Evolutionary conservation across 305 asterid species (phyloP).

Genomic region (Fraxinus greggii): DNA sequence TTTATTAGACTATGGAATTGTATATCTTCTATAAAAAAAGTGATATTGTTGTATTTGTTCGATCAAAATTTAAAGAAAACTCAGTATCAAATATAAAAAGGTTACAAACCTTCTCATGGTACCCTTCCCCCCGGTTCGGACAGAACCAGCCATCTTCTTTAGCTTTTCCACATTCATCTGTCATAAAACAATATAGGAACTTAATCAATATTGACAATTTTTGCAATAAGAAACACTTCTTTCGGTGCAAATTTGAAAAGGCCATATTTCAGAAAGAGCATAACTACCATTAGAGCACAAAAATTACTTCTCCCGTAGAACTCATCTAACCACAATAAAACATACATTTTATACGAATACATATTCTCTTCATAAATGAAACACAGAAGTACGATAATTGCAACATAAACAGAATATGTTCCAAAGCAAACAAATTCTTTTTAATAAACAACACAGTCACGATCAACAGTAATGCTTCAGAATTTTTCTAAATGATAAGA

Average conservation of each 20-base stretch:
- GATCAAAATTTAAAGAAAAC: not conserved
- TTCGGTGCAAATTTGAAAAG: not conserved
- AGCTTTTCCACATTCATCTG: constrained; percentile 64
- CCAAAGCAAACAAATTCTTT: not conserved
- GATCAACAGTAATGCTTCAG: not conserved
- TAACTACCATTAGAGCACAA: not conserved
- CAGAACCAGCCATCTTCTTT: constrained; percentile 79
- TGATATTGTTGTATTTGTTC: not conserved
- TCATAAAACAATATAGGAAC: not conserved
- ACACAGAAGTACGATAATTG: not conserved
- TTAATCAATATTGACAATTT: not conserved
- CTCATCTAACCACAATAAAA: not conserved
- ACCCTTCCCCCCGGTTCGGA: constrained; percentile 87
- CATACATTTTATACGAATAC: not conserved
- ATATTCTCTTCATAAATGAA: not conserved
- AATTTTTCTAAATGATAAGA: not conserved
- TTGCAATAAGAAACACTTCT: no score
- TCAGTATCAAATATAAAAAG: not conserved
- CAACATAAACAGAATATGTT: not conserved
- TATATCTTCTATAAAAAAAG: not conserved
- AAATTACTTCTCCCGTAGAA: not conserved
- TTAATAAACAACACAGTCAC: not conserved
- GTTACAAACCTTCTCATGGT: constrained; percentile 64
- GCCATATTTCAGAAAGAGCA: not conserved
- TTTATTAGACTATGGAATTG: not conserved